A percentile compares a stretch with the other conserved stretches of the same genome.
These are phyloP conservation scores for Harrya chromipes DNA, from an alignment of 768 basidiomycete species.

Conservation along the genomic window DNA sequence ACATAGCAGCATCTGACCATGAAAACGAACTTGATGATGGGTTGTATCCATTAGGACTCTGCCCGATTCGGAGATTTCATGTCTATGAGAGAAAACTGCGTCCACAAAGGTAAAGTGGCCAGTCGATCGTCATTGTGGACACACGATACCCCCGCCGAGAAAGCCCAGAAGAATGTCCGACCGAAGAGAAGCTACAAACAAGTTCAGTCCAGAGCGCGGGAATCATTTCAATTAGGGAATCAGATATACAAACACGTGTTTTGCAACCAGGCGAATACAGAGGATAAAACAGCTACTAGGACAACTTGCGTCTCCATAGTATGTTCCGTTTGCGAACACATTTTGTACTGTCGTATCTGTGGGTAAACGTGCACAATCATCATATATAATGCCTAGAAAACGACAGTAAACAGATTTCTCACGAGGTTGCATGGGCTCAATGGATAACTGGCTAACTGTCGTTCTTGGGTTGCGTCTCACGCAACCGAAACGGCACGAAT, in stretches of 20 bases:
- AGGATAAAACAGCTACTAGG: neutral
- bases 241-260: neutral
- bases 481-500: constrained; percentile 23
- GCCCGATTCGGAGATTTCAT: neutral
- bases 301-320: neutral
- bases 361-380: neutral
- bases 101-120: neutral
- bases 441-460: neutral
- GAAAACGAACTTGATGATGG: neutral
- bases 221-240: neutral
- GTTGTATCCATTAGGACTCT: neutral
- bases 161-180: constrained; percentile 3
- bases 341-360: neutral
- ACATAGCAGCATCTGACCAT: neutral
- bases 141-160: neutral
- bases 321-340: neutral
- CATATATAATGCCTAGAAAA: constrained; percentile 3
- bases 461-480: constrained; percentile 10
- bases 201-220: neutral
- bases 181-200: neutral
- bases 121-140: neutral
- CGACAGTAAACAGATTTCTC: neutral
- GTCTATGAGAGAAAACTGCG: neutral
- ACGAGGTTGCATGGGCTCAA: neutral
- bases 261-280: neutral